phyloP scores from a whole-genome alignment of 2,329 filamentous ascomycete species.

The Fonsecaea monophora region DNA sequence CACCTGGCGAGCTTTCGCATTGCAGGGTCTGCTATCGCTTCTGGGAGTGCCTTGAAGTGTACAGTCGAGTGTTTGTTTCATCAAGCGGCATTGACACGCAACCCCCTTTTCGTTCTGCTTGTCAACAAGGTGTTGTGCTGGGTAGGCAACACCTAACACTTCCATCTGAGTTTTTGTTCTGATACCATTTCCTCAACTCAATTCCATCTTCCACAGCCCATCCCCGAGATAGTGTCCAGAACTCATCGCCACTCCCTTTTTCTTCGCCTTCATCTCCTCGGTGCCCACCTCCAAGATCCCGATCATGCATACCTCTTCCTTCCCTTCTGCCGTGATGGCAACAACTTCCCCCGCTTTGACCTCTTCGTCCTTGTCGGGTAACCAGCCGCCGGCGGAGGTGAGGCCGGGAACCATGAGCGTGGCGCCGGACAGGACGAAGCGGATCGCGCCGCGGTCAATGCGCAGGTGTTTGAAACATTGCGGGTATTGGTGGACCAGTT shows the following conservation, averaged over 20 bases:
- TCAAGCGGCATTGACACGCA: background rate
- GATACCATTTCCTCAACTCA: conserved; percentile 54
- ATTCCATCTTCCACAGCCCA: conserved; percentile 80
- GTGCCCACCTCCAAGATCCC: conserved; percentile 84
- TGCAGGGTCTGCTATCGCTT: background rate
- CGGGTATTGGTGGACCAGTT: conserved; percentile 88
- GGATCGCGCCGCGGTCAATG: conserved; percentile 94
- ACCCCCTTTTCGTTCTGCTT: background rate
- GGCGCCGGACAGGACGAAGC: conserved; percentile 91
- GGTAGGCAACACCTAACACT: background rate
- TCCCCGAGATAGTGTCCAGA: conserved; percentile 93
- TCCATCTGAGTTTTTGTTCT: background rate
- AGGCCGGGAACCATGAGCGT: conserved; percentile 95
- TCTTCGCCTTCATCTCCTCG: conserved; percentile 89
- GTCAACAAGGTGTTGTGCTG: background rate
- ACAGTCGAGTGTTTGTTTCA: background rate
- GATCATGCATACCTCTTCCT: conserved; percentile 87
- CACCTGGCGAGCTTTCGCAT: background rate
- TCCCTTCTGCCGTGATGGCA: conserved; percentile 89
- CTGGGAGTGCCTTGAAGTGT: background rate
- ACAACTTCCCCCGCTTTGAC: conserved; percentile 82
- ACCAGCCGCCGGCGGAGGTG: conserved; percentile 78
- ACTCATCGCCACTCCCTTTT: conserved; percentile 93
- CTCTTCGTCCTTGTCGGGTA: conserved; percentile 74
- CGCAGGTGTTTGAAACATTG: conserved; percentile 80